Evolutionary conservation across 1,284 basidiomycete genomes (phyloP), one percentile per base, ranked within the genome.

Genomic region (Fomitopsis betulina): DNA sequence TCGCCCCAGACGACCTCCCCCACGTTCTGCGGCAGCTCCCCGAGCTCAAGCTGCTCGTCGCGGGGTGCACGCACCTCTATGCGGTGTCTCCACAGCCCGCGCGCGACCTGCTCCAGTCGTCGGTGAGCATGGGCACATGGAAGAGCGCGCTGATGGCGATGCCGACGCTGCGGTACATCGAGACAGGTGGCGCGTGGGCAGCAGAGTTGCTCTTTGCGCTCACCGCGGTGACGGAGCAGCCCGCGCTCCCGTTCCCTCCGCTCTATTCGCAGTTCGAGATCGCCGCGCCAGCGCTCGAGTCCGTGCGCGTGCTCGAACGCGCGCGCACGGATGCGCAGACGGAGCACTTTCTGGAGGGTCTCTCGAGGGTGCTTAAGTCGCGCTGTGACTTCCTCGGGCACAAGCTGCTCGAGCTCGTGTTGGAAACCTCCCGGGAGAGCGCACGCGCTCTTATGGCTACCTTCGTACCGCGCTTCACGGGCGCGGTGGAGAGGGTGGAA

Each of bases 1-100:
- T 59, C 37, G 37, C 27, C 1, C 53, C 58, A 17, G 51, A 59
- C 27, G 21, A 52, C 40, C 30, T 59, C 1, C 43, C 53, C 12
- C 12, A 56, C 15, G 38, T 60, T n/a, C 50, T 60, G 23, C 17
- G 13, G n/a, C 47, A 42, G 40, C 5, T 40, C 10, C 17, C 39
- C 27, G 21, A 35, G 25, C 7, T 60, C n/a, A 27, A 43, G 30
- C 32, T 15, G 10, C n/a, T 60, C 40, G 17, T 56, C 42, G 15
- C 49, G 7, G 9, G 38, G 21, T 42, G 56, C 50, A 40, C 53
- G n/a, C 21, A 30, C 35, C 47, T 60, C 9, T 19, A 35, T 19
- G 43, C 50, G 25, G n/a, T 43, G 23, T 27, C 43, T 17, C n/a
- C 27, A 13, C 43, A 55, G 27, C 32, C 32, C 37, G 38, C 38